Base-by-base conservation (phyloP, 139 green algal species). In the Chlorella sp. region DNA sequence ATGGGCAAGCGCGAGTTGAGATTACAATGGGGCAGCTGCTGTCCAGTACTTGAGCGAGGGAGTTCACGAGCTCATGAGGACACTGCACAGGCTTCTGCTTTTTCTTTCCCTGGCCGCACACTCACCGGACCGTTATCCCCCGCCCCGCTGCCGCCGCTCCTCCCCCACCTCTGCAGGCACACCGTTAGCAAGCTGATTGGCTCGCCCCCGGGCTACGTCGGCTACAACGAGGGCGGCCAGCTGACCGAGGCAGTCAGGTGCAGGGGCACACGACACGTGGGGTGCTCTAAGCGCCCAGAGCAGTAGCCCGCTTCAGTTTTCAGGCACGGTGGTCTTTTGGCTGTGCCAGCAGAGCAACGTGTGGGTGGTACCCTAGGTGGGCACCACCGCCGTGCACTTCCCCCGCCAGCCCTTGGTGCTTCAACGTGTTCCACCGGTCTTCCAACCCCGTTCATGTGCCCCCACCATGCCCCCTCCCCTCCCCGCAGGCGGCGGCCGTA, bases 101-200 rank as follows among this genome's bases (percentile, higher is more conserved):
- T 26, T 2, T 14, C 64, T 14, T 71, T 26, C 64, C 24, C 64
- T 28, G 21, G 64, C 64, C 22, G 21, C 64, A 28, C 64, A 5
- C 64, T 28, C 64, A 71, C 22, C 11, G 22, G 11, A 28, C 2
- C 11, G 64, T 71, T 28, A 9, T 28, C 11, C 64, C 68, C 22
- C 34, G 68, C 26, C 68, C 68, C 34, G n/a, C n/a, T n/a, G n/a
- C 26, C 26, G 9, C 68, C 5, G 68, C 68, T 76, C 1, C 48
- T 57, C 16, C 32, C 2, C 71, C 11, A 2, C 71, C 71, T 71
- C n/a, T 40, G 71, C 71, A 86, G 81, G 42, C 98, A 99, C 95
- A 99, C 98, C 4, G 98, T 99, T 39, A 97, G 93, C 93, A 99
- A 99, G 96, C 97, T 99, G 76, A 99, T 99, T 91, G 98, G 98